A percentile compares a stretch with the other conserved stretches of the same genome.
Conservation (phyloP, 73 alveolate genomes). For the Paramecium sexaurelia region DNA sequence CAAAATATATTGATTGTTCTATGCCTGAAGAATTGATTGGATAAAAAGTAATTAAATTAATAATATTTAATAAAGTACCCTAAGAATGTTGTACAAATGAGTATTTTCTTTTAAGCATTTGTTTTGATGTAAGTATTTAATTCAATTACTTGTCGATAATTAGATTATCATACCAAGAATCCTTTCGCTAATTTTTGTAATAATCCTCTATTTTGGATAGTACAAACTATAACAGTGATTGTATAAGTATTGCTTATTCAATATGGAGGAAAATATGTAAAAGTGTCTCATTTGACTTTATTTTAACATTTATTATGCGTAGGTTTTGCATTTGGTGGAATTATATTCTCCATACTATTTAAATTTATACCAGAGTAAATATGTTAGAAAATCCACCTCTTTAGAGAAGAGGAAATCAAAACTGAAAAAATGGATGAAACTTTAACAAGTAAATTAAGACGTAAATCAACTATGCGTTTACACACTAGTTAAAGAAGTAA, state of each 20-base stretch:
- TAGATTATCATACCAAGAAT: constrained; percentile 82
- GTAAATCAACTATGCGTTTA: constrained; percentile 64
- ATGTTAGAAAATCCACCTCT: constrained; percentile 47
- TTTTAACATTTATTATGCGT: constrained; percentile 81
- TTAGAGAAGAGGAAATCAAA: constrained; percentile 60
- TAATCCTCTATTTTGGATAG: constrained; percentile 76
- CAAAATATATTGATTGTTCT: constrained; percentile 52
- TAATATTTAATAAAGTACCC: background rate
- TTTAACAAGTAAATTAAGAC: constrained; percentile 61
- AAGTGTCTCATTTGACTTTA: constrained; percentile 73
- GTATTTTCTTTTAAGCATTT: constrained; percentile 89
- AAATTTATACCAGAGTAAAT: constrained; percentile 50
- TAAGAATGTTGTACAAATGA: constrained; percentile 60
- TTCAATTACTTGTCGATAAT: constrained; percentile 88
- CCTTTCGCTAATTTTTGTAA: constrained; percentile 89
- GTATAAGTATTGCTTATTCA: constrained; percentile 79
- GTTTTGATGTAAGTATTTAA: constrained; percentile 94
- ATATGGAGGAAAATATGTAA: constrained; percentile 87
- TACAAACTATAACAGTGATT: constrained; percentile 73
- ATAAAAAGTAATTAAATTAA: background rate
- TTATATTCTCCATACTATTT: constrained; percentile 30
- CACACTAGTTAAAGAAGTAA: constrained; percentile 52
- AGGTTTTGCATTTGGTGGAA: constrained; percentile 70
- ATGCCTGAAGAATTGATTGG: constrained; percentile 9
- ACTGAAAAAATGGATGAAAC: constrained; percentile 63